These are phyloP conservation scores for Cyberlindnera bimundalis DNA, from an alignment of 805 yeast species.

Conservation along the genomic window DNA sequence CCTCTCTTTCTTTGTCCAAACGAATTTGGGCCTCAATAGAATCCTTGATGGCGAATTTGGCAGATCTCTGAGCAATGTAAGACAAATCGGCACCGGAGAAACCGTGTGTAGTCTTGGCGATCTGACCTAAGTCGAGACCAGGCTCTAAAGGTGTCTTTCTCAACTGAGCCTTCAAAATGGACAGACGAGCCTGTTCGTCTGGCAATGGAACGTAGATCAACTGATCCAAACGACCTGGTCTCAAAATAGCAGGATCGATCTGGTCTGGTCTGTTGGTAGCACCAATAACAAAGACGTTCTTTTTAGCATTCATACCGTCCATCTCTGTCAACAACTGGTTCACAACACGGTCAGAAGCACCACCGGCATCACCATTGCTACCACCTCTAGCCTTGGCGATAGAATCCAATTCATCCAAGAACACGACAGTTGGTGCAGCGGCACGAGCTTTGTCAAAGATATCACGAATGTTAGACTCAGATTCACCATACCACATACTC, in stretches of 20 bases:
- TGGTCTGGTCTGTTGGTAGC: constrained; percentile 99
- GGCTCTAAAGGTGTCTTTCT: constrained; percentile 99
- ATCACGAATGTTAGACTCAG: constrained; percentile 95
- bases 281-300: constrained; percentile 98
- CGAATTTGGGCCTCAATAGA: constrained; percentile 80
- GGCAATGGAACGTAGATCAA: constrained; percentile 98
- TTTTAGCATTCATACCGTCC: constrained; percentile 99
- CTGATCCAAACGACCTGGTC: constrained; percentile 99
- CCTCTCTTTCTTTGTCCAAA: constrained; percentile 43
- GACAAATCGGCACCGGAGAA: constrained; percentile 99
- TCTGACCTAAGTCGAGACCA: constrained; percentile 81
- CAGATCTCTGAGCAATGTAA: constrained; percentile 97
- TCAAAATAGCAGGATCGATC: constrained; percentile 95
- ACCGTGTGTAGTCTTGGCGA: constrained; percentile 93
- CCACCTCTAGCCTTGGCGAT: constrained; percentile 98
- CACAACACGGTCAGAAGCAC: constrained; percentile 94
- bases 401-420: constrained; percentile 96
- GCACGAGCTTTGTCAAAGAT: constrained; percentile 98
- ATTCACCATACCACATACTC: constrained; percentile 99
- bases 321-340: constrained; percentile 94
- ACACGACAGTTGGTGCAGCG: constrained; percentile 99
- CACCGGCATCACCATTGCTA: constrained; percentile 88
- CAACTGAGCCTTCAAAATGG: constrained; percentile 91
- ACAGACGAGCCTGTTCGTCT: constrained; percentile 89
- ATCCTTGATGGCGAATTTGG: constrained; percentile 97